Percentiles rank a stretch among this genome's conserved stretches.
Evolutionary conservation across 129 eudicot genomes (phyloP).

Genomic region (Cynara cardunculus): DNA sequence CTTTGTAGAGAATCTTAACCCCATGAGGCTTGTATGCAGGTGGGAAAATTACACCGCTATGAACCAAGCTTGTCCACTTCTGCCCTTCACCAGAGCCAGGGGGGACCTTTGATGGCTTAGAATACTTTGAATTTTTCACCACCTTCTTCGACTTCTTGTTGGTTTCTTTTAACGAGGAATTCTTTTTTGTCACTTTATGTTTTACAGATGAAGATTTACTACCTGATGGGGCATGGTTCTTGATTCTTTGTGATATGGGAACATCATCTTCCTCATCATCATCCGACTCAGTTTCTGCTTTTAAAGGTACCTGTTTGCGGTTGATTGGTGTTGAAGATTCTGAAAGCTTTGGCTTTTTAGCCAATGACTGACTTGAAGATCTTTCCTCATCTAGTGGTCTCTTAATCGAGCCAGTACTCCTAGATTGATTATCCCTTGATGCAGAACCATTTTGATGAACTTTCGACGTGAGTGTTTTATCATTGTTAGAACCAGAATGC

Average conservation of each 20-base stretch:
- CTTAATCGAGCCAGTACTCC: conserved; percentile 38
- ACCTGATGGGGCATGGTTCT: conserved; percentile 44
- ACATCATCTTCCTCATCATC: conserved; percentile 57
- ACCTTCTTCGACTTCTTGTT: conserved; percentile 63
- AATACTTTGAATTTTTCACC: conserved; percentile 49
- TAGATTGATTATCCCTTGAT: conserved; percentile 33
- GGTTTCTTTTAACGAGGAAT: conserved; percentile 43
- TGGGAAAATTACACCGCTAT: conserved; percentile 91
- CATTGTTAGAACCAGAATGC: conserved; percentile 31
- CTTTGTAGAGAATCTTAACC: conserved; percentile 83
- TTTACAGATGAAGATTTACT: conserved; percentile 47
- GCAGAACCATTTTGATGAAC: conserved; percentile 69
- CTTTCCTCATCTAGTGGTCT: conserved; percentile 50
- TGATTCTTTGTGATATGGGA: conserved; percentile 64
- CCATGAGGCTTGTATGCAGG: conserved; percentile 96
- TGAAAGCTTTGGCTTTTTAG: conserved; percentile 67
- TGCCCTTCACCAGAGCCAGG: conserved; percentile 96
- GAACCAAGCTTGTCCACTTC: conserved; percentile 93
- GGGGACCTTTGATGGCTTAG: conserved; percentile 65
- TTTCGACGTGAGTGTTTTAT: conserved; percentile 38
- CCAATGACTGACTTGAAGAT: conserved; percentile 40
- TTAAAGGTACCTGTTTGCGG: conserved; percentile 40
- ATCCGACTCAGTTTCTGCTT: conserved; percentile 50
- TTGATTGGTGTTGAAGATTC: conserved; percentile 49
- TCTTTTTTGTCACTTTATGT: conserved; percentile 35